Conservation (phyloP, 768 basidiomycete species). For the Neoboletus brunneissimus region DNA sequence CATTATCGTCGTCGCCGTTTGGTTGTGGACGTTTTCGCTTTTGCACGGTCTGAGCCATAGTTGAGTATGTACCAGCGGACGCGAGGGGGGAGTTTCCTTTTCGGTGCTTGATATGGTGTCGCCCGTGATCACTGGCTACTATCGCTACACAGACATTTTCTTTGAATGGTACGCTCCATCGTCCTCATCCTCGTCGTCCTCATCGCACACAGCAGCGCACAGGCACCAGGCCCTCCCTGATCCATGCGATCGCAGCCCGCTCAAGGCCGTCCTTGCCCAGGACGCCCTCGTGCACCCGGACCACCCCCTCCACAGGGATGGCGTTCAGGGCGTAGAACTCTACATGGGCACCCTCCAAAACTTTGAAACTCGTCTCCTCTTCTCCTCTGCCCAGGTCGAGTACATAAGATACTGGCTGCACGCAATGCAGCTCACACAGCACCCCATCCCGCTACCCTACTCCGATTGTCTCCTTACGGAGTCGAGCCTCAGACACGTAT, state of each 20-base stretch:
- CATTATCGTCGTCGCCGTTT: conserved; percentile 39
- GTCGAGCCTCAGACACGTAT: conserved; percentile 54
- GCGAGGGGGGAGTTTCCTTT: conserved; percentile 4
- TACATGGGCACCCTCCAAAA: conserved; percentile 72
- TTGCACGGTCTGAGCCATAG: conserved; percentile 73
- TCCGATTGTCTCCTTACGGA: conserved; percentile 70
- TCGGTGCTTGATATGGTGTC: conserved; percentile 29
- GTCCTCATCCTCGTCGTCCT: neutral
- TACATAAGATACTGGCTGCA: conserved; percentile 84
- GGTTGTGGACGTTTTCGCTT: conserved; percentile 36
- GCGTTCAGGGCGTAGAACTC: conserved; percentile 65
- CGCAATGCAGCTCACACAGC: conserved; percentile 63
- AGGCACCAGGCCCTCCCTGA: conserved; percentile 61
- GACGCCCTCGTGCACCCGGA: conserved; percentile 67
- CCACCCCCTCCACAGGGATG: conserved; percentile 66
- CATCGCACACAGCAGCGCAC: neutral
- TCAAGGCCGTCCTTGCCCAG: conserved; percentile 74
- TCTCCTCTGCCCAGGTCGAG: conserved; percentile 82
- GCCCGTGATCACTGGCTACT: conserved; percentile 65
- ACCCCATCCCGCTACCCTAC: conserved; percentile 69
- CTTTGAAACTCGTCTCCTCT: conserved; percentile 76
- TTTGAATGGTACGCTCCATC: conserved; percentile 64
- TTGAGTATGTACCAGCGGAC: neutral
- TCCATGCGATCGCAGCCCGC: conserved; percentile 52
- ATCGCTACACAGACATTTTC: conserved; percentile 83